Conservation (phyloP, 306 rosid genomes). For the Comarum palustre region DNA sequence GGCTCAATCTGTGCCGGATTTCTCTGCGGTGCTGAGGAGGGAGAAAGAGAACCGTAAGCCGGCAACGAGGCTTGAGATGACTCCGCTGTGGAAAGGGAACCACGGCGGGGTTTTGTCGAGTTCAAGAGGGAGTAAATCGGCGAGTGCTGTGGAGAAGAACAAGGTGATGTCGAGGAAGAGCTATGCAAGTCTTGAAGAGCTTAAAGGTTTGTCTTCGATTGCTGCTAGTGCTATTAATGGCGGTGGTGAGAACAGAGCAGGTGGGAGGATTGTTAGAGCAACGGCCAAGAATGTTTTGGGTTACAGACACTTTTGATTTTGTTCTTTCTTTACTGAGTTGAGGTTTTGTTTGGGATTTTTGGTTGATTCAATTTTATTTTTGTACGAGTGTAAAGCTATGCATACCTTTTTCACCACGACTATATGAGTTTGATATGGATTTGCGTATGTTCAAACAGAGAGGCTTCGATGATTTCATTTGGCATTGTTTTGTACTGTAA, state of each 20-base stretch:
- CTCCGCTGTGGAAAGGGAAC: slow-evolving; percentile 53
- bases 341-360: neutral
- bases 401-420: neutral
- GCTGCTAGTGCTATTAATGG: slow-evolving; percentile 54
- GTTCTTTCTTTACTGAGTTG: neutral
- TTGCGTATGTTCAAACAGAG: neutral
- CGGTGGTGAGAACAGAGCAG: slow-evolving; percentile 45
- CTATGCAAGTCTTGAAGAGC: slow-evolving; percentile 65
- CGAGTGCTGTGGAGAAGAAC: slow-evolving; percentile 62
- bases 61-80: slow-evolving; percentile 46
- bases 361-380: neutral
- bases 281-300: slow-evolving; percentile 45
- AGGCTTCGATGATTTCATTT: neutral
- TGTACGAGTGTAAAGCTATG: neutral
- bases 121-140: slow-evolving; percentile 78
- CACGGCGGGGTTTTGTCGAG: slow-evolving; percentile 36
- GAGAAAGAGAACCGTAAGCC: slow-evolving; percentile 87
- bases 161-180: slow-evolving; percentile 70
- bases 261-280: slow-evolving; percentile 43
- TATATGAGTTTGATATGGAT: neutral
- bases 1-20: slow-evolving; percentile 94
- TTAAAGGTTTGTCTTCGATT: slow-evolving; percentile 55
- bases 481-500: neutral
- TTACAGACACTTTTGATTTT: slow-evolving; percentile 43
- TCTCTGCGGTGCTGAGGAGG: slow-evolving; percentile 61